Conservation (phyloP, 2,329 filamentous ascomycete genomes). For the Colletotrichum lupini region DNA sequence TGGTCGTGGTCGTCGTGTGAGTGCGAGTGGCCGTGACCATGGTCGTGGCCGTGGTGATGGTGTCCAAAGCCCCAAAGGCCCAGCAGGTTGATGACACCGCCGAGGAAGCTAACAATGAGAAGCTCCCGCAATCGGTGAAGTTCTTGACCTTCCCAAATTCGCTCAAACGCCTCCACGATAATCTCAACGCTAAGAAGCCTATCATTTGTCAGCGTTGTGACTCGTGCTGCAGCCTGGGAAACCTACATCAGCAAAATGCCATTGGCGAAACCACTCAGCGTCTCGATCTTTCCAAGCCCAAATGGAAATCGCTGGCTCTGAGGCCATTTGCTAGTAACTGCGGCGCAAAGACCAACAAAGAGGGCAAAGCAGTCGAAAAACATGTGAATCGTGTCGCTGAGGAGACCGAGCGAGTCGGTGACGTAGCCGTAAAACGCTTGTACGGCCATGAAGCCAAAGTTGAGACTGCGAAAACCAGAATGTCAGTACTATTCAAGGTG, state of each 20-base stretch:
- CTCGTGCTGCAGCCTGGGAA: accelerated
- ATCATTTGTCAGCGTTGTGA: background rate
- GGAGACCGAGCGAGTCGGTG: slow-evolving; percentile 91
- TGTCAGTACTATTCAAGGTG: slow-evolving; percentile 28
- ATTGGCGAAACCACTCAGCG: slow-evolving; percentile 94
- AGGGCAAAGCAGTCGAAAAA: slow-evolving; percentile 97
- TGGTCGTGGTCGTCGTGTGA: slow-evolving; percentile 52
- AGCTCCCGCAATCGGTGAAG: slow-evolving; percentile 88
- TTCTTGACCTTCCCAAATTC: slow-evolving; percentile 84
- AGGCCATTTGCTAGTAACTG: slow-evolving; percentile 97
- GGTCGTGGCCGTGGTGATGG: slow-evolving; percentile 66
- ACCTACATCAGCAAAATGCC: slow-evolving; percentile 90
- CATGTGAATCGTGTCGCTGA: slow-evolving; percentile 99
- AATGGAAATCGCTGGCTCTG: slow-evolving; percentile 91
- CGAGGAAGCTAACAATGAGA: slow-evolving; percentile 87
- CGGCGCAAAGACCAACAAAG: slow-evolving; percentile 87
- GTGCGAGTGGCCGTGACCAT: slow-evolving; percentile 52
- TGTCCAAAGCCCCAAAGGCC: slow-evolving; percentile 89
- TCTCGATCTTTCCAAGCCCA: slow-evolving; percentile 97
- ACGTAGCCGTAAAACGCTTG: slow-evolving; percentile 95
- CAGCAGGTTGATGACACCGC: slow-evolving; percentile 89
- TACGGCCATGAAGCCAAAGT: slow-evolving; percentile 93
- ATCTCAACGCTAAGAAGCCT: slow-evolving; percentile 96
- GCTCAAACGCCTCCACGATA: slow-evolving; percentile 91
- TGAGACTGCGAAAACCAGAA: slow-evolving; percentile 69